Base-by-base conservation (phyloP, 352 stramenopile genomes). In the Phytophthora europaea region DNA sequence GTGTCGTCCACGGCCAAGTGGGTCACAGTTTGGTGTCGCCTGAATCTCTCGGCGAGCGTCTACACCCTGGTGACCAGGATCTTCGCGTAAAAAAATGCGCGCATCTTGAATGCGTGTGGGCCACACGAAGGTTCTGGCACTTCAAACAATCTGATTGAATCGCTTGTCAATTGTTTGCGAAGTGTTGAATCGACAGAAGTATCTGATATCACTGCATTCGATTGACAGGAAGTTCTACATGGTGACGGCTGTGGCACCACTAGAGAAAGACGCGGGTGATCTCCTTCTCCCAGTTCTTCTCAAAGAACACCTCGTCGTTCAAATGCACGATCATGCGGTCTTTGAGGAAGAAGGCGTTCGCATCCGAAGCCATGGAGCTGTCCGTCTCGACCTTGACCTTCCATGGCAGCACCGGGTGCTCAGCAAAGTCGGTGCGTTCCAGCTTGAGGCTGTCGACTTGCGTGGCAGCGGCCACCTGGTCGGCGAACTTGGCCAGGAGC, bases 341-440 rank as follows among this genome's bases (percentile, higher is more conserved):
- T 28, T 82, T 61, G 4, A 87, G 54, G 55, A 74, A 76, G 47
- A 87, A 87, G 3, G 43, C 67, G 6, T 51, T 66, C 0, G 34
- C 61, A 52, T 87, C 65, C 6, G 79, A 86, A 65, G 67, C 54
- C 81, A 88, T 86, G 31, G 76, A 75, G 73, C 79, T 88, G 34
- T 81, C 70, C 2, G 81, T 88, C 55, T 82, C 76, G 5, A 88
- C 72, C 15, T 54, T 76, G 22, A 73, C 74, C 31, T 73, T 80
- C 73, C 76, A 88, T 12, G 76, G 73, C 22, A 86, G 45, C 36
- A 67, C 57, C 0, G 61, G 57, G 67, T 83, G 71, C 48, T 84
- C 78, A 15, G 77, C 76, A 18, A 61, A 61, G 51, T 84, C 62
- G 12, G 79, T 53, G 15, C 56, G 76, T 33, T 79, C 61, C 10